Percentiles rank a stretch among this genome's conserved stretches.
Evolutionary conservation across 805 yeast genomes (phyloP).

Genomic region (Cyberlindnera petersonii): DNA sequence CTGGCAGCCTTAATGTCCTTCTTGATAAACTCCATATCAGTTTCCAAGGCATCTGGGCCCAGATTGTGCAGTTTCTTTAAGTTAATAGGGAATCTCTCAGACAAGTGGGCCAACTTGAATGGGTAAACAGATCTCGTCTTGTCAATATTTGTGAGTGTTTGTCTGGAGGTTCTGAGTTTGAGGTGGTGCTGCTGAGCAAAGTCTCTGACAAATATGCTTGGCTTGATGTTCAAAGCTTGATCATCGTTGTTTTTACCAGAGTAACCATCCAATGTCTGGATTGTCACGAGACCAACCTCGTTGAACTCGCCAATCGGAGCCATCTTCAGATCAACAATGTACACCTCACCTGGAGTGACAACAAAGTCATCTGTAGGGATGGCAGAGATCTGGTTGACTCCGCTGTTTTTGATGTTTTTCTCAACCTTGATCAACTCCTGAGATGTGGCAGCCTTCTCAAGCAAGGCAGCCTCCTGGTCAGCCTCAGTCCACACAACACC

Average conservation of each 20-base stretch:
- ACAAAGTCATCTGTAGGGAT: conserved; percentile 73
- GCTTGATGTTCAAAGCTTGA: conserved; percentile 50
- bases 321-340: conserved; percentile 78
- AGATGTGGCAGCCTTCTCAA: conserved; percentile 38
- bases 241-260: conserved; percentile 58
- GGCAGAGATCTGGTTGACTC: conserved; percentile 46
- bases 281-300: conserved; percentile 64
- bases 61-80: conserved; percentile 30
- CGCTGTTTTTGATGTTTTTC: conserved; percentile 31
- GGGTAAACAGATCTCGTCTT: conserved; percentile 82
- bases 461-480: conserved; percentile 63
- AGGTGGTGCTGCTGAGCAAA: conserved; percentile 76
- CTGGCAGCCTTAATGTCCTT: conserved; percentile 58
- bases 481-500: conserved; percentile 88
- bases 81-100: conserved; percentile 57
- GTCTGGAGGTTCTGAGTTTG: conserved; percentile 71
- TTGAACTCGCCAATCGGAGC: conserved; percentile 53
- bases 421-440: conserved; percentile 40
- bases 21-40: conserved; percentile 40
- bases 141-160: conserved; percentile 66
- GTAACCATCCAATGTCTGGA: conserved; percentile 61
- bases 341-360: conserved; percentile 80
- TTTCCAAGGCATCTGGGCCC: conserved; percentile 28
- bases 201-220: conserved; percentile 80
- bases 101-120: conserved; percentile 75